Evolutionary conservation across 176 grass and related monocot species (phyloP).

Genomic region (Hyparrhenia diplandra): DNA sequence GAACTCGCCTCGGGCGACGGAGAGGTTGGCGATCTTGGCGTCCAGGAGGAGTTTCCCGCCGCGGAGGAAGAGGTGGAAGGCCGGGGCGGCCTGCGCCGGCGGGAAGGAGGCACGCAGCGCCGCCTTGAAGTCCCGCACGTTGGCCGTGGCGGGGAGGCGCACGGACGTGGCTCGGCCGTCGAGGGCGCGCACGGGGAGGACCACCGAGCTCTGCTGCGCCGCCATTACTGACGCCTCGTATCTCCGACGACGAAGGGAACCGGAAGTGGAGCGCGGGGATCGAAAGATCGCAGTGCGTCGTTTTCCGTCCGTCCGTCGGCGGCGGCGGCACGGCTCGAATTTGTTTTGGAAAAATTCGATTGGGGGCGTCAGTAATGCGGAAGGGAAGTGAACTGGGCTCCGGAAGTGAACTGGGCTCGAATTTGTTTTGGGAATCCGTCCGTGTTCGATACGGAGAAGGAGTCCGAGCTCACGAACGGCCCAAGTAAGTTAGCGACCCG

Average conservation of each 20-base stretch:
- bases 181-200: conserved; percentile 49
- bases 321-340: no score
- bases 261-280: no score
- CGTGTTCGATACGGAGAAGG: neutral
- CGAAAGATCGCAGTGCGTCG: neutral
- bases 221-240: neutral
- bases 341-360: neutral
- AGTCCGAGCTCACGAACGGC: no score
- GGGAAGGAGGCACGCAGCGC: neutral
- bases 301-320: neutral
- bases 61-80: conserved; percentile 7
- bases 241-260: no score
- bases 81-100: neutral
- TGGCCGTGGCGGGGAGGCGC: neutral
- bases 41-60: neutral
- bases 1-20: neutral
- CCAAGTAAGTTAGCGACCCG: no score
- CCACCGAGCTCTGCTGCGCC: neutral
- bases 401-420: no score
- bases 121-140: neutral
- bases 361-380: no score
- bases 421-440: no score
- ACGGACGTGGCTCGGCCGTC: conserved; percentile 32
- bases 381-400: no score
- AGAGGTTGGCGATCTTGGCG: neutral